phyloP scores from a whole-genome alignment of 1,284 basidiomycete genomes.

The Ganoderma leucocontextum region DNA sequence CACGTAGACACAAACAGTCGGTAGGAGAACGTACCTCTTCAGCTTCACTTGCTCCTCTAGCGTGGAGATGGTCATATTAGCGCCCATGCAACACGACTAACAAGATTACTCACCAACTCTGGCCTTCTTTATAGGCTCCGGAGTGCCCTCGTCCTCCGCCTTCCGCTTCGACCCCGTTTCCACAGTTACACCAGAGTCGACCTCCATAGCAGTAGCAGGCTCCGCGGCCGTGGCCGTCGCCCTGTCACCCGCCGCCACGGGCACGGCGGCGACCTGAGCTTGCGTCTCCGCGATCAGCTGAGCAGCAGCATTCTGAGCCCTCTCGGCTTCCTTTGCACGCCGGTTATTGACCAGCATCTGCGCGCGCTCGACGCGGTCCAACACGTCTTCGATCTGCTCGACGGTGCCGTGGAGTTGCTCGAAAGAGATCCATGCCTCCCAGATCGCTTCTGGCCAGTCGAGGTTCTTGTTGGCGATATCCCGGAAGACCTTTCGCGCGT shows the following conservation, averaged over 20 bases:
- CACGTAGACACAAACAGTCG: not conserved
- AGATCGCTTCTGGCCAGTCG: conserved; percentile 93
- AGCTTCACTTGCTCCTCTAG: conserved; percentile 56
- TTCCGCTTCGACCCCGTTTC: conserved; percentile 63
- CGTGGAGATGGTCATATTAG: not conserved
- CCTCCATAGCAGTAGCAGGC: conserved; percentile 56
- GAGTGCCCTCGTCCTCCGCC: conserved; percentile 59
- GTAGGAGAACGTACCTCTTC: conserved; percentile 61
- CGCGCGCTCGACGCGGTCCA: conserved; percentile 74
- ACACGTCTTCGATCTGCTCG: conserved; percentile 71
- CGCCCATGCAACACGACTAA: not conserved
- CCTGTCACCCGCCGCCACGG: conserved; percentile 38
- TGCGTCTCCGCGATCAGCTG: conserved; percentile 61
- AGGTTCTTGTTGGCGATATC: conserved; percentile 73
- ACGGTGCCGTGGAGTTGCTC: conserved; percentile 86
- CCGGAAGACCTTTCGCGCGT: conserved; percentile 72
- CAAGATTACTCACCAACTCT: conserved; percentile 57
- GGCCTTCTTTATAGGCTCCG: conserved; percentile 62
- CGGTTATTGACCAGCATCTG: conserved; percentile 68
- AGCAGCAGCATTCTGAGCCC: conserved; percentile 58
- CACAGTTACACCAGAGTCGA: conserved; percentile 49
- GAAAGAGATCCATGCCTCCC: conserved; percentile 88
- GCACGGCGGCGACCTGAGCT: conserved; percentile 26
- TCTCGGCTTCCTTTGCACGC: conserved; percentile 76
- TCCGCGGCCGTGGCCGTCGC: conserved; percentile 4